Conservation (phyloP, 805 yeast genomes). For the Candida ovalis region DNA sequence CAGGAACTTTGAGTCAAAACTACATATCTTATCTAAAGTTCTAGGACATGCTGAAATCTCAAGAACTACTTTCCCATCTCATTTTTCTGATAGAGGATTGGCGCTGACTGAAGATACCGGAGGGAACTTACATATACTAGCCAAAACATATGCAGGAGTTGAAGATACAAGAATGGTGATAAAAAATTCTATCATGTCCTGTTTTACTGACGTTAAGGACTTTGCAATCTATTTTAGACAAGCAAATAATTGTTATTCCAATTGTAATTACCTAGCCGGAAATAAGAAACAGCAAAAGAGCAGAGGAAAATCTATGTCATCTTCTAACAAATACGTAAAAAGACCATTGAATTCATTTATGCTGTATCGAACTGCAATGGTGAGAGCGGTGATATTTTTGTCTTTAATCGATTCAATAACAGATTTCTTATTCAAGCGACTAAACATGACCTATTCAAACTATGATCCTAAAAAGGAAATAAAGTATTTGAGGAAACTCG, state of each 20-base stretch:
- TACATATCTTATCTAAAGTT: slow-evolving; percentile 18
- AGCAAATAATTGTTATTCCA: slow-evolving; percentile 16
- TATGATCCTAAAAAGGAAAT: slow-evolving; percentile 17
- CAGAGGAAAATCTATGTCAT: slow-evolving; percentile 1
- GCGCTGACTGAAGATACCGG: slow-evolving; percentile 17
- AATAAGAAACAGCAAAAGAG: not conserved
- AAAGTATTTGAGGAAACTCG: slow-evolving; percentile 11
- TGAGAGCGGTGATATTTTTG: slow-evolving; percentile 35
- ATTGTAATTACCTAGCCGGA: not conserved
- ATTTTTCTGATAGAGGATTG: slow-evolving; percentile 19
- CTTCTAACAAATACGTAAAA: slow-evolving; percentile 26
- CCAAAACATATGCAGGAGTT: slow-evolving; percentile 29
- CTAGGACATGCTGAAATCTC: slow-evolving; percentile 12
- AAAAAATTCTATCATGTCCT: slow-evolving; percentile 20
- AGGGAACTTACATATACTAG: slow-evolving; percentile 14
- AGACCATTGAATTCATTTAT: slow-evolving; percentile 46
- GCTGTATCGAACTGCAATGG: slow-evolving; percentile 42
- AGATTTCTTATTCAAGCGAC: slow-evolving; percentile 12
- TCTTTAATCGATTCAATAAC: slow-evolving; percentile 25
- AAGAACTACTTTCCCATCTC: slow-evolving; percentile 11
- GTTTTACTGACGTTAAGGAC: slow-evolving; percentile 20
- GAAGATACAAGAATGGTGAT: slow-evolving; percentile 15
- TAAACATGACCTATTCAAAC: slow-evolving; percentile 14
- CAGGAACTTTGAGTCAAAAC: slow-evolving; percentile 23
- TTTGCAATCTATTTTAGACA: slow-evolving; percentile 24